Evolutionary conservation across 176 grass and related monocot genomes (phyloP).

Genomic region (Bonia amplexicaulis): DNA sequence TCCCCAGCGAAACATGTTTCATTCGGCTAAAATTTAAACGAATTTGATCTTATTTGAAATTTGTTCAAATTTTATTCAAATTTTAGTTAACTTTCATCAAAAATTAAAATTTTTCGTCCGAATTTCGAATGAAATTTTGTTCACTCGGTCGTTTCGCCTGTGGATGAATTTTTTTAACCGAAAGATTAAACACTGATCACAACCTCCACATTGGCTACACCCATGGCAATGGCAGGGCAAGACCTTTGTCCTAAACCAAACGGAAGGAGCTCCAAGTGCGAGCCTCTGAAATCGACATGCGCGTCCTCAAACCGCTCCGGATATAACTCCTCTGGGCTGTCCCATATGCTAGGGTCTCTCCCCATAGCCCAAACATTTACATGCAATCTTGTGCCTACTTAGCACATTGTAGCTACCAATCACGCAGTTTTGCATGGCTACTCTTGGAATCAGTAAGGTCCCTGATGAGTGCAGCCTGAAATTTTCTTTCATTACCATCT

Average conservation of each 20-base stretch:
- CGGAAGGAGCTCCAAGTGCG: conserved; percentile 40
- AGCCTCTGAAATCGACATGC: conserved; percentile 38
- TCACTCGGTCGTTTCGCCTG: too few relatives aligned
- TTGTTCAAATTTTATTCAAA: too few relatives aligned
- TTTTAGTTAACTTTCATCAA: too few relatives aligned
- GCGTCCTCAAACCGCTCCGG: conserved; percentile 33
- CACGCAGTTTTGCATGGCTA: background rate
- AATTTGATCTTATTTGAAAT: too few relatives aligned
- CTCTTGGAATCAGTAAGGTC: conserved; percentile 26
- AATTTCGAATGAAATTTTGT: too few relatives aligned
- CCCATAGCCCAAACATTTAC: conserved; percentile 48
- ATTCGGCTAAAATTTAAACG: too few relatives aligned
- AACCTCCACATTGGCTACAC: conserved; percentile 30
- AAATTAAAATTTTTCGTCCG: too few relatives aligned
- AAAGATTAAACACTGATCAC: too few relatives aligned
- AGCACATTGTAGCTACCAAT: conserved; percentile 28
- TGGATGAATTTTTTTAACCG: too few relatives aligned
- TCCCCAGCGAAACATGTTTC: too few relatives aligned
- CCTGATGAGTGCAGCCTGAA: conserved; percentile 34
- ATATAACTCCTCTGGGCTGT: conserved; percentile 29
- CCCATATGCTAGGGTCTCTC: conserved; percentile 32
- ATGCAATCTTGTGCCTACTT: background rate
- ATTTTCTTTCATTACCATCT: conserved; percentile 47
- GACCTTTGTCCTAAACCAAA: conserved; percentile 35
- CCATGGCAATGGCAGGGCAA: conserved; percentile 43